A percentile compares a stretch with the other conserved stretches of the same genome.
These are phyloP conservation scores for Phoma sp. DNA, from an alignment of 2,329 filamentous ascomycete genomes.

Conservation along the genomic window DNA sequence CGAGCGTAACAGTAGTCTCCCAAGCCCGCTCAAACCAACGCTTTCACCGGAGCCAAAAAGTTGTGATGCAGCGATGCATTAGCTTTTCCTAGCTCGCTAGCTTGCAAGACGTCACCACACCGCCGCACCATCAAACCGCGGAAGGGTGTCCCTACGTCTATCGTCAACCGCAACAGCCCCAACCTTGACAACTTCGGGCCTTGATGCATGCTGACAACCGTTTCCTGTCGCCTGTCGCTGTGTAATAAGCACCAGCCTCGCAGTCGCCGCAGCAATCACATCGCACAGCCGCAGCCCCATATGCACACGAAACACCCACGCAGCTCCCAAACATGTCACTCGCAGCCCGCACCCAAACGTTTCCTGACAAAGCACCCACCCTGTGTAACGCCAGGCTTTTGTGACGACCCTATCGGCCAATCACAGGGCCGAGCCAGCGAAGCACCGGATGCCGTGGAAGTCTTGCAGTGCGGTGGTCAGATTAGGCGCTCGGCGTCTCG, in stretches of 20 bases:
- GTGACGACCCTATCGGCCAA: slow-evolving; percentile 15
- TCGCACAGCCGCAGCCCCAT: slow-evolving; percentile 18
- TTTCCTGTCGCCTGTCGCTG: slow-evolving; percentile 9
- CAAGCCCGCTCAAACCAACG: slow-evolving; percentile 12
- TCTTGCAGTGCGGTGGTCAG: slow-evolving; percentile 14
- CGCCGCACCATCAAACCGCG: slow-evolving; percentile 16
- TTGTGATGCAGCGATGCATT: slow-evolving; percentile 26
- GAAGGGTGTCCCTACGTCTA: slow-evolving; percentile 17
- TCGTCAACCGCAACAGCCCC: slow-evolving; percentile 3
- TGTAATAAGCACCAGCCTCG: slow-evolving; percentile 25
- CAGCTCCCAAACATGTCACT: background rate
- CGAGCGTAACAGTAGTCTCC: slow-evolving; percentile 10
- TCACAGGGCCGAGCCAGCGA: slow-evolving; percentile 8
- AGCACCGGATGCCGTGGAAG: slow-evolving; percentile 15
- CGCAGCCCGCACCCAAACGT: slow-evolving; percentile 14
- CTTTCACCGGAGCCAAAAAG: slow-evolving; percentile 9
- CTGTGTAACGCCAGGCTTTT: slow-evolving; percentile 5
- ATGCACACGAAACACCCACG: slow-evolving; percentile 11
- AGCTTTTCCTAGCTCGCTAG: slow-evolving; percentile 21
- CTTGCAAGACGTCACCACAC: slow-evolving; percentile 38
- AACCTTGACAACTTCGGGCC: background rate
- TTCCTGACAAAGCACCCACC: slow-evolving; percentile 5
- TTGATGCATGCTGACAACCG: slow-evolving; percentile 6
- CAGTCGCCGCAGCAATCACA: slow-evolving; percentile 32
- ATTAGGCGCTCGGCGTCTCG: slow-evolving; percentile 34